Percentiles rank a stretch among this genome's conserved stretches.
Evolutionary conservation across 441 rosid species (phyloP).

Genomic region (Adansonia grandidieri): DNA sequence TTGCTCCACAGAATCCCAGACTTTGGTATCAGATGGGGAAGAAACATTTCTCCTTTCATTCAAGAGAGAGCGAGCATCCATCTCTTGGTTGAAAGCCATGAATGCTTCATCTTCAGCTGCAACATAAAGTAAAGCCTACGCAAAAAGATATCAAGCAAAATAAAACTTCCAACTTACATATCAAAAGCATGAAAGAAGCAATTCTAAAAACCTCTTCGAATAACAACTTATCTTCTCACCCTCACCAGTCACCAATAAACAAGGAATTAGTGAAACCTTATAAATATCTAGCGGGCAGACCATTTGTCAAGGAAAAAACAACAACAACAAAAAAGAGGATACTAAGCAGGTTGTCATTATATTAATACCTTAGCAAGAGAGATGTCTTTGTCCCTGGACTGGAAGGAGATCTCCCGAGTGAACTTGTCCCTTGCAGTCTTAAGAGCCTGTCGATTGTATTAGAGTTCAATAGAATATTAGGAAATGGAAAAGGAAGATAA

Average conservation of each 20-base stretch:
- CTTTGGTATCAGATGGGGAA: conserved; percentile 40
- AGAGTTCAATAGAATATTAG: conserved; percentile 18
- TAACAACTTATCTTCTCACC: neutral
- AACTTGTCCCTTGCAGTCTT: conserved; percentile 68
- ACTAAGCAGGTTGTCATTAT: conserved; percentile 14
- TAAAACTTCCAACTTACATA: neutral
- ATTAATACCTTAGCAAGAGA: conserved; percentile 74
- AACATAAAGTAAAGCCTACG: conserved; percentile 72
- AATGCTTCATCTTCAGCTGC: conserved; percentile 93
- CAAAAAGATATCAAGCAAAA: conserved; percentile 19
- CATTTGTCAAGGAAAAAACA: too few species aligned
- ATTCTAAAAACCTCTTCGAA: neutral
- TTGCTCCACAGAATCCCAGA: conserved; percentile 52
- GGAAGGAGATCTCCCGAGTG: conserved; percentile 69
- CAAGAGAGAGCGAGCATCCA: conserved; percentile 54
- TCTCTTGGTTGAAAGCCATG: conserved; percentile 55
- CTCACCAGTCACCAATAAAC: neutral
- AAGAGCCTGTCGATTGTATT: conserved; percentile 49
- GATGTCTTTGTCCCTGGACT: conserved; percentile 73
- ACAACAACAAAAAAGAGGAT: neutral
- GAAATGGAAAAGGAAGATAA: neutral
- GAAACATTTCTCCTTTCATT: conserved; percentile 53
- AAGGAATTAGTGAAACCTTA: neutral
- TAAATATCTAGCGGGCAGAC: neutral
- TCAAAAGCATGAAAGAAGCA: neutral